Base-by-base conservation (phyloP, 2,329 filamentous ascomycete species). In the Clonostachys byssicola region DNA sequence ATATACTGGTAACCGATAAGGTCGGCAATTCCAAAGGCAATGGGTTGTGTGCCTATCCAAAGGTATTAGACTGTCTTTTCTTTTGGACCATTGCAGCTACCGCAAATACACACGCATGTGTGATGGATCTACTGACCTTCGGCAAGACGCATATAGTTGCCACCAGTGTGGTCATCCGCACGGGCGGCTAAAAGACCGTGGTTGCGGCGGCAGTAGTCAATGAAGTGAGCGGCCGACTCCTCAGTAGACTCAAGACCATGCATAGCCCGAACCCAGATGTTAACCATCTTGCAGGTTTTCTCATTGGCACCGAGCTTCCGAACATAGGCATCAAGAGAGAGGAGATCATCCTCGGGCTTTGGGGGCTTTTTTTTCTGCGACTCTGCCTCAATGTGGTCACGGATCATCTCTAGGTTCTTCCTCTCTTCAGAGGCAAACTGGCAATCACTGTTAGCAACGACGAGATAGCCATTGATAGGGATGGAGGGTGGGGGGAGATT, bases 131-230 rank as follows among this genome's bases (percentile, higher is more conserved):
- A 44, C 48, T 46, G 30, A 53, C 60, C 61, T 12, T 41, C 43
- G 2, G 51, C 48, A n/a, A 68, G 53, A 1, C 63, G 56, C 48
- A 64, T 46, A 38, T 69, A 63, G 39, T 69, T 63, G 1, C 65
- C 65, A 0, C 66, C 65, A 1, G 59, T 60, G 2, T 56, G 52
- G 23, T 67, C 60, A 23, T 69, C 66, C 0, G 65, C 63, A 0
- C 65, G 61, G 12, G 66, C 61, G 2, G 62, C 55, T 5, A 68
- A 47, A 5, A 68, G 56, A 0, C 66, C 64, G 2, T 53, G 49
- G 44, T 66, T 66, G 0, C 57, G 54, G 9, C 64, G 63, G 42
- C 66, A 70, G 50, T 68, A 67, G 45, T 67, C 64, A 18, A 68
- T 63, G 42, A 68, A 66, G 50, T 52, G 68, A 1, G 60, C 63